Conservation (phyloP, 2,329 filamentous ascomycete genomes). For the Colletotrichum orbiculare region DNA sequence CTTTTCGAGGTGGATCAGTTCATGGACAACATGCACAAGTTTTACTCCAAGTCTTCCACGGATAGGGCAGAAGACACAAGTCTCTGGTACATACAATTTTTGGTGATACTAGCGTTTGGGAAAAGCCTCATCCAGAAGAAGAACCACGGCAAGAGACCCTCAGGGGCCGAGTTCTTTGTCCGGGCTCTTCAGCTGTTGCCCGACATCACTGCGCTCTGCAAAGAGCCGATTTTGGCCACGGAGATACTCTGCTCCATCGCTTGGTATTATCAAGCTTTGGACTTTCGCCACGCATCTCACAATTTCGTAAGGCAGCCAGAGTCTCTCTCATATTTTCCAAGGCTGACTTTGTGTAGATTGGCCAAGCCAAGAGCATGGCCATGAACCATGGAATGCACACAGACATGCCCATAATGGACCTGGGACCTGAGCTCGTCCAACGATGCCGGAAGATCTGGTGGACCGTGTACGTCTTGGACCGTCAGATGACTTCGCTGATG, state of each 20-base stretch:
- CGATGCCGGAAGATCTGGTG: slow-evolving; percentile 63
- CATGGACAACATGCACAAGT: slow-evolving; percentile 48
- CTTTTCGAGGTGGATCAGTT: slow-evolving; percentile 65
- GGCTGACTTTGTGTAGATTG: slow-evolving; percentile 49
- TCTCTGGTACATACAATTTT: slow-evolving; percentile 64
- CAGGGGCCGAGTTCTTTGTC: slow-evolving; percentile 59
- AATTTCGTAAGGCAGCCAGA: slow-evolving; percentile 49
- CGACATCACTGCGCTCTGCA: slow-evolving; percentile 51
- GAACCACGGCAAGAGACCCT: slow-evolving; percentile 50
- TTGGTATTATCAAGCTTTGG: slow-evolving; percentile 63
- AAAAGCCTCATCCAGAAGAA: slow-evolving; percentile 61
- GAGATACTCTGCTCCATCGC: slow-evolving; percentile 64
- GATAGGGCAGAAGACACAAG: slow-evolving; percentile 35
- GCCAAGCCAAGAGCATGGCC: slow-evolving; percentile 62
- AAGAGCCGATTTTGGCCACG: slow-evolving; percentile 56
- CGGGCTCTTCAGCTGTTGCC: slow-evolving; percentile 57
- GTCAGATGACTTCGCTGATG: slow-evolving; percentile 65
- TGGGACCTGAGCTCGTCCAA: slow-evolving; percentile 54
- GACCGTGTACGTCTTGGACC: slow-evolving; percentile 64
- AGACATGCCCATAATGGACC: slow-evolving; percentile 56
- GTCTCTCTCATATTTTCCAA: too few relatives aligned
- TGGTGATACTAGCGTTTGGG: slow-evolving; percentile 65
- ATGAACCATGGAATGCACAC: slow-evolving; percentile 64
- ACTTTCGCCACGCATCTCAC: slow-evolving; percentile 58
- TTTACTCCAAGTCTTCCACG: slow-evolving; percentile 40